phyloP scores from a whole-genome alignment of 73 alveolate genomes.

The Breviolum minutum region DNA sequence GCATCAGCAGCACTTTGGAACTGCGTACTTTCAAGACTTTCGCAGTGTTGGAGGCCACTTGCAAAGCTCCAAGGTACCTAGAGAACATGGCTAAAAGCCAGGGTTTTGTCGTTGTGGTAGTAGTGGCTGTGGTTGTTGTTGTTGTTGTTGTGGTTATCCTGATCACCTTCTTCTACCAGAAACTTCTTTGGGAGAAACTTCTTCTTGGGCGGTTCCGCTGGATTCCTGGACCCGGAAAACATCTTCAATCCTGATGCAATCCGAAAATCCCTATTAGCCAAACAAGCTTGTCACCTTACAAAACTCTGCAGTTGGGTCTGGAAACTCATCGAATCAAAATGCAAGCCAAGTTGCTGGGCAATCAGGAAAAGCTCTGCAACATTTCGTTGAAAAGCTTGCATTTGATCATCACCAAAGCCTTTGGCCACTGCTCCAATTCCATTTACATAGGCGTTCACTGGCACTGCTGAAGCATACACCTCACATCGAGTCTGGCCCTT shows the following conservation, averaged over 20 bases:
- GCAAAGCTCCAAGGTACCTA: slow-evolving; percentile 26
- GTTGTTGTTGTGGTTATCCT: neutral
- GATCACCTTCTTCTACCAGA: too few relatives aligned
- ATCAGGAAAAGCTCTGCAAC: slow-evolving; percentile 52
- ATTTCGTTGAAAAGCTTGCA: slow-evolving; percentile 34
- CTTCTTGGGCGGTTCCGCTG: too few relatives aligned
- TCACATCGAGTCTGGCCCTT: neutral
- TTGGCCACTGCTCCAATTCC: slow-evolving; percentile 82
- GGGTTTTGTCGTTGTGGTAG: neutral
- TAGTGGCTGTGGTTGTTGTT: neutral
- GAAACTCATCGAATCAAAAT: neutral
- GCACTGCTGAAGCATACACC: slow-evolving; percentile 93
- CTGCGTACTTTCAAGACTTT: neutral
- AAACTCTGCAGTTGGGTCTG: too few relatives aligned
- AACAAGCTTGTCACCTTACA: too few relatives aligned
- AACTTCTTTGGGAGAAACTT: too few relatives aligned
- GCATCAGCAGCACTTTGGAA: slow-evolving; percentile 60
- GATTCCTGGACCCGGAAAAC: too few relatives aligned
- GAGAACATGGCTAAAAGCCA: too few relatives aligned
- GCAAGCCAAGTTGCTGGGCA: slow-evolving; percentile 43
- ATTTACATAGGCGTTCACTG: slow-evolving; percentile 80
- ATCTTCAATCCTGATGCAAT: too few relatives aligned
- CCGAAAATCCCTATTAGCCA: too few relatives aligned
- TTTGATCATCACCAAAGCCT: slow-evolving; percentile 35
- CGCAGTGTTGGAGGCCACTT: neutral